Evolutionary conservation across 1,284 basidiomycete species (phyloP).

Genomic region (Trametes sp.): DNA sequence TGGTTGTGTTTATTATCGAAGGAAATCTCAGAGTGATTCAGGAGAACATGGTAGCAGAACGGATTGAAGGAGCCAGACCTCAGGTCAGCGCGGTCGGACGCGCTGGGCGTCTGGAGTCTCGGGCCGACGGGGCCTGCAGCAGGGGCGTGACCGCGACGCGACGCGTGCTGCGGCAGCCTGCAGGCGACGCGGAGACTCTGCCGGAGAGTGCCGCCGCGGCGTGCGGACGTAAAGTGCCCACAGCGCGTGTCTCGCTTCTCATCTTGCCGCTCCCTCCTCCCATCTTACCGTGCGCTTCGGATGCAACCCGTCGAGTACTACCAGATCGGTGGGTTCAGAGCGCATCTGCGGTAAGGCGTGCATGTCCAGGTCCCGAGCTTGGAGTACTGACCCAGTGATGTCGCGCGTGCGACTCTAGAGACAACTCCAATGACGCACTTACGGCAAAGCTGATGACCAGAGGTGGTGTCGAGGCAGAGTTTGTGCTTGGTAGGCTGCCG

Average conservation of each 20-base stretch:
- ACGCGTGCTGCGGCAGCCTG: conserved; percentile 20
- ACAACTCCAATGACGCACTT: conserved; percentile 24
- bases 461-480: conserved; percentile 17
- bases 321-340: conserved; percentile 43
- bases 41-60: too few species aligned
- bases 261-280: background rate
- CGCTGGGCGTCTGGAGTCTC: too few species aligned
- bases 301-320: conserved; percentile 36
- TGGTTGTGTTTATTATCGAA: too few species aligned
- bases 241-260: conserved; percentile 1
- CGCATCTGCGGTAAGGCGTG: conserved; percentile 36
- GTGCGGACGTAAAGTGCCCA: background rate
- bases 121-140: background rate
- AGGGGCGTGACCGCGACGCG: conserved; percentile 19
- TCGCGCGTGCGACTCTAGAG: conserved; percentile 10
- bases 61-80: too few species aligned
- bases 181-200: conserved; percentile 6
- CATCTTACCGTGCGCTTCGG: background rate
- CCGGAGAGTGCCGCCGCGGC: too few species aligned
- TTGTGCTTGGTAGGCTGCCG: conserved; percentile 31
- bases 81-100: too few species aligned
- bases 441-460: conserved; percentile 16
- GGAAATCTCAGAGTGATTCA: too few species aligned
- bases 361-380: too few species aligned
- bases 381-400: background rate